phyloP scores from a whole-genome alignment of 1,284 basidiomycete species.

The Takashimella tepidaria region DNA sequence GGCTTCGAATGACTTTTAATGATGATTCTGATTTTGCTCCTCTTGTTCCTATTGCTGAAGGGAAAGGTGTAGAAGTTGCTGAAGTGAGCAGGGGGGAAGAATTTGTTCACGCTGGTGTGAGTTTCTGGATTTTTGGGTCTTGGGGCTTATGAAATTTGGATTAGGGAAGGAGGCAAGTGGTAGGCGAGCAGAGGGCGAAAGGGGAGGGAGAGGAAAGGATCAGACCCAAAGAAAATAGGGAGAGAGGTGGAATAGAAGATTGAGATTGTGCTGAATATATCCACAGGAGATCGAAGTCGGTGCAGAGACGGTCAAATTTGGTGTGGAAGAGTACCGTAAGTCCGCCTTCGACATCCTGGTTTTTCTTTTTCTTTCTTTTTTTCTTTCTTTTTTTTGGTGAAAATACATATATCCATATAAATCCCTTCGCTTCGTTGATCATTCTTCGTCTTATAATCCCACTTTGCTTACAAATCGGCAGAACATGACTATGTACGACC shows the following conservation, averaged over 20 bases:
- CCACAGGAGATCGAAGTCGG: conserved; percentile 42
- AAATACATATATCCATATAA: too few relatives aligned
- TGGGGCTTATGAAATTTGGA: background rate
- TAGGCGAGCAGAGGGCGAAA: background rate
- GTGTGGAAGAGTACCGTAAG: conserved; percentile 39
- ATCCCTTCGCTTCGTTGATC: too few relatives aligned
- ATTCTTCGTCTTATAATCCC: background rate
- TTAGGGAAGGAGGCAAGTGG: background rate
- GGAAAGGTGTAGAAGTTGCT: conserved; percentile 28
- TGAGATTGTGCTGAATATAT: conserved; percentile 3
- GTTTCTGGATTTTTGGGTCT: conserved; percentile 10
- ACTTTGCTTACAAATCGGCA: conserved; percentile 2
- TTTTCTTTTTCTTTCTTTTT: too few relatives aligned
- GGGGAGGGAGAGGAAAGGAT: too few relatives aligned
- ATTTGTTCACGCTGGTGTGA: conserved; percentile 46
- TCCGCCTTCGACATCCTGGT: too few relatives aligned
- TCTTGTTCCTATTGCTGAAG: conserved; percentile 22
- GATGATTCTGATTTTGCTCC: conserved; percentile 49
- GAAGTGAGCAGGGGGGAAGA: conserved; percentile 46
- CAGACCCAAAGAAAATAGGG: background rate
- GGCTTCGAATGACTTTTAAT: conserved; percentile 44
- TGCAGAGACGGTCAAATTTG: conserved; percentile 38
- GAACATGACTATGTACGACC: conserved; percentile 46
- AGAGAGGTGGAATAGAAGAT: background rate
- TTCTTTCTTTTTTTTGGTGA: too few relatives aligned